Evolutionary conservation across 2,329 filamentous ascomycete genomes (phyloP), one percentile per base, ranked within the genome.

Genomic region (Decorospora gaudefroyi): DNA sequence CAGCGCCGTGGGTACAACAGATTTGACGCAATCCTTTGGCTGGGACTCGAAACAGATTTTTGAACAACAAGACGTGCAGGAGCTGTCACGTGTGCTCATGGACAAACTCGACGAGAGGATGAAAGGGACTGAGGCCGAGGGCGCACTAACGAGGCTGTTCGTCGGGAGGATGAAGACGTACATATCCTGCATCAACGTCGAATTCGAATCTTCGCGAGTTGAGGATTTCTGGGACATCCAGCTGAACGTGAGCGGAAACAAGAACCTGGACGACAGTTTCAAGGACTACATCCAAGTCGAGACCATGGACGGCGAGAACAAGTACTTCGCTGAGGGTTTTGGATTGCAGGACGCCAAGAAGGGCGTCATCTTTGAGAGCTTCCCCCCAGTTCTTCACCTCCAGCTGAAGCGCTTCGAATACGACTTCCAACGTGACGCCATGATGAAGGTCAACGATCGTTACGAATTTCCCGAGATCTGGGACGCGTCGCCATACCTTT

Each of bases 171-270:
- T 95, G 71, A 97, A 97, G 76, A 99, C 93, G 0, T 99, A 97
- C 71, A 95, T 99, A 55, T 95, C 89, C 15, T 99, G 95, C 75
- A 96, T 99, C 69, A 93, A 99, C 69, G 95, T 99, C 51, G 86
- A 95, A 62, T 99, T 96, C 74, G 92, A 97, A 74, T 96, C 90
- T 15, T 96, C 91, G 51, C 83, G 92, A 50, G 83, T 93, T 55
- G 93, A 99, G 71, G 95, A 99, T 61, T 99, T 96, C 70, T 99
- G 93, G 93, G 93, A 99, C 68, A 89, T 99, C 48, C 93, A 99
- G 69, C 82, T 99, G 58, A 99, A 97, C 57, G 95, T 99, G 36
- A 87, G 88, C 52, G 91, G 90, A 21, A 96, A 96, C 78, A 90
- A 89, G 74, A 92, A 88, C 50, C 76, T 99, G 21, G 86, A 95